Evolutionary conservation across 495 filamentous ascomycete species (phyloP), one percentile per base, ranked within the genome.

Genomic region (Xeromyces bisporus): DNA sequence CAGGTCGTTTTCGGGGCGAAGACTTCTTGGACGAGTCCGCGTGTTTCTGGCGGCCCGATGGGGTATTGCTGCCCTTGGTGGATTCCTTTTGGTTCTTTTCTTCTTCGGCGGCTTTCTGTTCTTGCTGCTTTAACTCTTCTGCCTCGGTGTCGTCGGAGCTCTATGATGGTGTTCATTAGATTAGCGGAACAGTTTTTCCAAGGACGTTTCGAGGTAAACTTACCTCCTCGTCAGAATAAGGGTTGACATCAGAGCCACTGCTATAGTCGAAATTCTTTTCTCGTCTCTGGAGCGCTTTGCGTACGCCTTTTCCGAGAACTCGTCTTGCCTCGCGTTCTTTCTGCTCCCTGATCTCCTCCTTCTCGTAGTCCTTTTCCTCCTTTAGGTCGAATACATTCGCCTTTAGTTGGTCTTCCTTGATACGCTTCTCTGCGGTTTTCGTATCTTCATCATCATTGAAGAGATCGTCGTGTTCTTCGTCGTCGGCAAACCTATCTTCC

Each of bases 241-340:
- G 85, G 50, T 93, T 77, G 12, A 60, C 65, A 33, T 76, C 70
- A 9, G 71, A 73, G 28, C 77, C 75, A 35, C 73, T 73, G 24
- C 85, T 80, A 48, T 92, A 93, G 33, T 80, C 74, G 36, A 61
- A 74, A 37, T 89, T 83, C 42, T 78, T 77, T 56, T 97, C 89
- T 28, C 78, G 71, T 55, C 76, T 87, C 43, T 71, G 70, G 2
- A 97, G 57, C 6, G 75, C 70, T 50, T 89, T 93, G 24, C 75
- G 70, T 3, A 81, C 70, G 34, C 66, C 61, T 52, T 86, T 89
- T 7, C 82, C 79, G 13, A 77, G 57, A 25, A 73, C 66, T 41
- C 73, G 73, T 16, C 66, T 58, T 39, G 73, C 66, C 34, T 77
- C 66, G 36, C 73, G 73, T 28, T 81, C 76, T 43, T 64, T 64